Percentiles rank a stretch among this genome's conserved stretches.
Evolutionary conservation across 345 rosid genomes (phyloP).

Genomic region (Aquilaria malaccensis): DNA sequence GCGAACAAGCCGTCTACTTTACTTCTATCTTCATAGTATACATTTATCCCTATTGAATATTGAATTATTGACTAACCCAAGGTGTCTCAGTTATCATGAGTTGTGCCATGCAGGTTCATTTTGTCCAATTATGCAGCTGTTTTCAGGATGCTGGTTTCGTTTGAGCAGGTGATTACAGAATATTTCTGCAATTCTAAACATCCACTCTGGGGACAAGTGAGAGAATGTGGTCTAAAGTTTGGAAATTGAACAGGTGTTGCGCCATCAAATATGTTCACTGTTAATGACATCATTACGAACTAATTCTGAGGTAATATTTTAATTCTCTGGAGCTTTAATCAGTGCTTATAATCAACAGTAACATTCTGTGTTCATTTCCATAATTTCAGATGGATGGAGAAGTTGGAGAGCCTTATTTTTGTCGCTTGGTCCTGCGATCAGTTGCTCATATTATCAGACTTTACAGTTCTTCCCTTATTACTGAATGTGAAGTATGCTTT

Average conservation of each 20-base stretch:
- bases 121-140: slow-evolving; percentile 75
- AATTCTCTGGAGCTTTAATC: background rate
- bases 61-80: background rate
- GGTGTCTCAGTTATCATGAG: background rate
- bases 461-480: slow-evolving; percentile 83
- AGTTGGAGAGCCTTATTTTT: slow-evolving; percentile 88
- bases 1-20: no score
- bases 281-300: slow-evolving; percentile 96
- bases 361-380: slow-evolving; percentile 15
- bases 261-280: slow-evolving; percentile 92
- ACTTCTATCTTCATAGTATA: no score
- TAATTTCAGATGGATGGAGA: slow-evolving; percentile 82
- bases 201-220: slow-evolving; percentile 11
- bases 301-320: slow-evolving; percentile 64
- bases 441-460: slow-evolving; percentile 92
- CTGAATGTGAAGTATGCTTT: slow-evolving; percentile 83
- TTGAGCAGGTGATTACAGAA: slow-evolving; percentile 60
- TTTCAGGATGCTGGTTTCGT: slow-evolving; percentile 68
- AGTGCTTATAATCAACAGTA: slow-evolving; percentile 1
- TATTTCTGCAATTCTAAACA: slow-evolving; percentile 1
- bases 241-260: slow-evolving; percentile 63
- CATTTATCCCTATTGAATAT: background rate
- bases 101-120: slow-evolving; percentile 61
- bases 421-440: slow-evolving; percentile 94
- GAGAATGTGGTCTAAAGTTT: slow-evolving; percentile 21